Base-by-base conservation (phyloP, 306 rosid species). In the Acacia confusa region DNA sequence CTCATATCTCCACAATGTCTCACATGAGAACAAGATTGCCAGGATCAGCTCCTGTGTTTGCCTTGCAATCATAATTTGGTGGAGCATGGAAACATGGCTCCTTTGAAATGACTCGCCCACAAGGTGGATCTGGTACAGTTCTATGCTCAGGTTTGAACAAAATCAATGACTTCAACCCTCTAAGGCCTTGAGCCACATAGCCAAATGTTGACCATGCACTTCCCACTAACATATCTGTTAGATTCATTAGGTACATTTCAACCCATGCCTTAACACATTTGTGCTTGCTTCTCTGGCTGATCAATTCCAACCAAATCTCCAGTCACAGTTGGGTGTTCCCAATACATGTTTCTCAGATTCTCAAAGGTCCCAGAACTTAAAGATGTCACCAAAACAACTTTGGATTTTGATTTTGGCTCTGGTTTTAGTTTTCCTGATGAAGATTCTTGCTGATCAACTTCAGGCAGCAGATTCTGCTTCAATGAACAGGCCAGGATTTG, bases 181-280 rank as follows among this genome's bases (percentile, higher is more conserved):
- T 93, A 19, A 90, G 92, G 58, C 97, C 88, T 70, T 92, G 95
- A 0, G 97, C 93, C 12, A 92, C 97, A 9, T 92, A 92, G 64
- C 97, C 97, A 4, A 90, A 92, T 7, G 97, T 92, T 4, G 97
- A 92, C 97, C 94, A 89, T 0, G 93, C 86, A 81, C 97, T 92
- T 32, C 95, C 90, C 53, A 92, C 86, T 87, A 92, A 75, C 50
- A 77, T 72, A 36, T 92, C 93, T 4, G 89, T 86, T 63, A 92
- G 71, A 68, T 95, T 92, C 61, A 92, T 83, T 7, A 92, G 74
- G 40, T 89, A 92, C 89, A 90, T 92, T 86, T 92, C 95, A 0
- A 95, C 87, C 89, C 89, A 86, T 70, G 97, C 97, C 85, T 90
- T 92, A n/a, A 79, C 83, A n/a, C n/a, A n/a, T 69, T 88, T 92